phyloP scores from a whole-genome alignment of 371 early-diverging fungal genomes.

The Rhizopus microsporus region DNA sequence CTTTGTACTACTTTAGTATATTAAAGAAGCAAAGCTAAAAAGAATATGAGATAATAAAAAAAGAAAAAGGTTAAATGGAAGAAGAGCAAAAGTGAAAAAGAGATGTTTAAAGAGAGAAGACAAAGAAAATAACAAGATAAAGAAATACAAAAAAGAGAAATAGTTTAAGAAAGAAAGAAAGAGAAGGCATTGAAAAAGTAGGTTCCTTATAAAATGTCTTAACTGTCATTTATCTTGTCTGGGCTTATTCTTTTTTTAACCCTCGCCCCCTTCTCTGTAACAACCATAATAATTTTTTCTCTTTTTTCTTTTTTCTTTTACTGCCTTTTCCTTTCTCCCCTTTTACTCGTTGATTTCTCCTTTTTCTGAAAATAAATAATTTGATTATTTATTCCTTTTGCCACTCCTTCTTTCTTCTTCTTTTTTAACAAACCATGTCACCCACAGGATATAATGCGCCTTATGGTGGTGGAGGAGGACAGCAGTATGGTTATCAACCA shows the following conservation, averaged over 20 bases:
- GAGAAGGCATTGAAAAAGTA: constrained; percentile 4
- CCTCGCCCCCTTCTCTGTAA: not conserved
- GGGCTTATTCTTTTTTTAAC: constrained; percentile 4
- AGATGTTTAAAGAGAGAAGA: too few relatives aligned
- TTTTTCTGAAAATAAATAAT: constrained; percentile 9
- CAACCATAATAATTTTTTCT: too few relatives aligned
- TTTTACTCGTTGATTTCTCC: constrained; percentile 7
- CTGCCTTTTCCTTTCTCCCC: not conserved
- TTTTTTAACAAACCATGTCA: constrained; percentile 14
- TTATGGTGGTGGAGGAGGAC: constrained; percentile 8
- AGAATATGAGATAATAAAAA: too few relatives aligned
- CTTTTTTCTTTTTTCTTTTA: not conserved
- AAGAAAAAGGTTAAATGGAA: too few relatives aligned
- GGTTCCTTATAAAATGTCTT: constrained; percentile 13
- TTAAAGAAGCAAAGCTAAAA: too few relatives aligned
- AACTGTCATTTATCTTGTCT: not conserved
- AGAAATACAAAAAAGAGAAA: constrained; percentile 4
- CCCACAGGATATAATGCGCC: constrained; percentile 23
- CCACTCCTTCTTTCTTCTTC: constrained; percentile 10
- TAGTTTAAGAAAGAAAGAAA: constrained; percentile 2
- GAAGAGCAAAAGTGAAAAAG: too few relatives aligned
- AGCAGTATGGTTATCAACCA: constrained; percentile 25
- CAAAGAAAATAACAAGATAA: too few relatives aligned
- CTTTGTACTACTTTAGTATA: too few relatives aligned
- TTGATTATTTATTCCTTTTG: constrained; percentile 8